Conservation (phyloP, 495 filamentous ascomycete species). For the Annulohypoxylon stygium region DNA sequence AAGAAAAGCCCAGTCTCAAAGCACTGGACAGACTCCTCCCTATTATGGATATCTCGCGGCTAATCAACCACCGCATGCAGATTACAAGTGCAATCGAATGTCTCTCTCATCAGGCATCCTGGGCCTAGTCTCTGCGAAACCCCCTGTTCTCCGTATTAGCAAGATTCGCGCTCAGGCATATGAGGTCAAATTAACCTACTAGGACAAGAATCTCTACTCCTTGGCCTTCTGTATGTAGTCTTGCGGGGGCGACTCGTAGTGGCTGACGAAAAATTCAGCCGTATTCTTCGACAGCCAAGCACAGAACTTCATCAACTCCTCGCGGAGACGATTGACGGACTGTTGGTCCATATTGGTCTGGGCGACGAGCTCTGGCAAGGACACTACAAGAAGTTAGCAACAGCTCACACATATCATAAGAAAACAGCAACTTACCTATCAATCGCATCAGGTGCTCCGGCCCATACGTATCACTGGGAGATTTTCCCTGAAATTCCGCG, state of each 20-base stretch:
- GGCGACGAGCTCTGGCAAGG: constrained; percentile 91
- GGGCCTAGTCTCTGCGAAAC: not conserved
- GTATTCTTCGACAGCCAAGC: constrained; percentile 82
- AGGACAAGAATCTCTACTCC: constrained; percentile 23
- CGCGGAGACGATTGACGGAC: constrained; percentile 85
- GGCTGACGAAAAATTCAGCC: constrained; percentile 77
- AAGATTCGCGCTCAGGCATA: not conserved
- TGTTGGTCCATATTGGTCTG: constrained; percentile 98
- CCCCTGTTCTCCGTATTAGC: not conserved
- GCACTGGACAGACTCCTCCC: not conserved
- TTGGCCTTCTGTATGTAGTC: constrained; percentile 66
- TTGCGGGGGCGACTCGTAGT: constrained; percentile 74
- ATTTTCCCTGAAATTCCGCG: constrained; percentile 73
- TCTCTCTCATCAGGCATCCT: not conserved
- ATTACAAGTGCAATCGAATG: too few species aligned
- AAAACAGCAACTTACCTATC: constrained; percentile 73
- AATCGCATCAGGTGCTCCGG: constrained; percentile 90
- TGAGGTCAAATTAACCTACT: not conserved
- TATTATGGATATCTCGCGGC: not conserved
- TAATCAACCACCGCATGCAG: too few species aligned
- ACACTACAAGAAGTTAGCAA: constrained; percentile 68
- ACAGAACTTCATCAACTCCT: constrained; percentile 85
- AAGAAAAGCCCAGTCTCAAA: not conserved
- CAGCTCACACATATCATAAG: not conserved
- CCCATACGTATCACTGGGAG: constrained; percentile 84